Evolutionary conservation across 2,329 filamentous ascomycete species (phyloP).

Genomic region (Amauroascus verrucosus): DNA sequence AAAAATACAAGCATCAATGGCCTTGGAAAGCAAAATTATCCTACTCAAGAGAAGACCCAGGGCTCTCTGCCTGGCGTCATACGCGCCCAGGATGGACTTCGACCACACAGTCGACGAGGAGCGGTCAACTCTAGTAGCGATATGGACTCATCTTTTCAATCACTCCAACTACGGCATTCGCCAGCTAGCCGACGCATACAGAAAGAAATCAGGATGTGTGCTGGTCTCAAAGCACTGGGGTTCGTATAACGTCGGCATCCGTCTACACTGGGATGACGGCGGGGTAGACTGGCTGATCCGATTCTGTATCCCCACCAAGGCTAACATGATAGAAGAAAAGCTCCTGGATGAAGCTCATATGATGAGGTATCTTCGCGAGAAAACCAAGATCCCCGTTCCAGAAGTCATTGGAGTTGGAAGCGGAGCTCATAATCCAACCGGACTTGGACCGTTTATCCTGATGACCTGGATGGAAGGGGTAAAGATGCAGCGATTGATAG

Average conservation of each 20-base stretch:
- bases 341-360: background rate
- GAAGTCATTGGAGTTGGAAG: background rate
- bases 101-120: background rate
- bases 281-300: constrained; percentile 7
- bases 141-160: no score
- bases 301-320: constrained; percentile 1
- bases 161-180: background rate
- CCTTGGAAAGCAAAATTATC: background rate
- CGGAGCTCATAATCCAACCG: background rate
- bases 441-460: constrained; percentile 7
- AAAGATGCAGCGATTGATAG: background rate
- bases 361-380: background rate
- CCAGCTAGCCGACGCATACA: background rate
- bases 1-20: background rate
- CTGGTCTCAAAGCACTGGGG: constrained; percentile 1
- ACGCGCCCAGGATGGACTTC: background rate
- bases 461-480: constrained; percentile 8
- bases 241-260: background rate
- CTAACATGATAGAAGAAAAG: constrained; percentile 1
- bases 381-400: constrained; percentile 8
- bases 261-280: constrained; percentile 5
- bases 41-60: background rate
- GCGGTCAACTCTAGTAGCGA: no score
- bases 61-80: no score
- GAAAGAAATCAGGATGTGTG: background rate